Evolutionary conservation across 2,329 filamentous ascomycete species (phyloP).

Genomic region (Triangularia verruculosa): DNA sequence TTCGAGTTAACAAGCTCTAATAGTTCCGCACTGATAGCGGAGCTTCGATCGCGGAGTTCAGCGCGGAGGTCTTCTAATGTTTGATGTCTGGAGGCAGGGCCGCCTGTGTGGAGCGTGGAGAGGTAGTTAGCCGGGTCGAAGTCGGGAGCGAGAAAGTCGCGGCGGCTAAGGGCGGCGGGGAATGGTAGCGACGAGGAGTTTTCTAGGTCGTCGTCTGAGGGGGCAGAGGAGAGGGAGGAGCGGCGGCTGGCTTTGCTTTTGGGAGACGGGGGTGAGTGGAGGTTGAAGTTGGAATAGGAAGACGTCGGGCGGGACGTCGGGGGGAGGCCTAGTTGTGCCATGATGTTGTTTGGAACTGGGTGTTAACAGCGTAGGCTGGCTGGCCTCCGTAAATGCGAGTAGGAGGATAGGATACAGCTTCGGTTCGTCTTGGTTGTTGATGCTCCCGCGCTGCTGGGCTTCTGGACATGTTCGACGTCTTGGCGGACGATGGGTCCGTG

Average conservation of each 20-base stretch:
- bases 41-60: slow-evolving; percentile 78
- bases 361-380: neutral
- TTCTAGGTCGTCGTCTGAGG: slow-evolving; percentile 35
- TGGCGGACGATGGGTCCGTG: neutral
- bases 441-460: neutral
- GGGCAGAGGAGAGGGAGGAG: slow-evolving; percentile 29
- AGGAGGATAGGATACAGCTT: neutral
- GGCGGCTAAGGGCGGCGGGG: slow-evolving; percentile 76
- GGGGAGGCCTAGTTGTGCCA: slow-evolving; percentile 31
- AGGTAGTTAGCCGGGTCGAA: slow-evolving; percentile 85
- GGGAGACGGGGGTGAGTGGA: slow-evolving; percentile 36
- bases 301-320: slow-evolving; percentile 31
- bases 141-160: slow-evolving; percentile 72
- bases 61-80: slow-evolving; percentile 89
- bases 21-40: slow-evolving; percentile 78
- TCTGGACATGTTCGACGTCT: neutral
- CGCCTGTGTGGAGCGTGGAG: slow-evolving; percentile 39
- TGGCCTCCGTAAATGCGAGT: neutral
- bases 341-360: slow-evolving; percentile 2
- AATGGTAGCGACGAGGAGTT: slow-evolving; percentile 79
- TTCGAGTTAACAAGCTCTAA: slow-evolving; percentile 94
- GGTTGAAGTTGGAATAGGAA: slow-evolving; percentile 40
- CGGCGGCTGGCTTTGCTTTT: neutral
- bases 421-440: neutral
- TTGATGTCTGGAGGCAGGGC: slow-evolving; percentile 72